These are phyloP conservation scores for Trichoderma sp. DNA, from an alignment of 2,329 filamentous ascomycete genomes.

Conservation along the genomic window DNA sequence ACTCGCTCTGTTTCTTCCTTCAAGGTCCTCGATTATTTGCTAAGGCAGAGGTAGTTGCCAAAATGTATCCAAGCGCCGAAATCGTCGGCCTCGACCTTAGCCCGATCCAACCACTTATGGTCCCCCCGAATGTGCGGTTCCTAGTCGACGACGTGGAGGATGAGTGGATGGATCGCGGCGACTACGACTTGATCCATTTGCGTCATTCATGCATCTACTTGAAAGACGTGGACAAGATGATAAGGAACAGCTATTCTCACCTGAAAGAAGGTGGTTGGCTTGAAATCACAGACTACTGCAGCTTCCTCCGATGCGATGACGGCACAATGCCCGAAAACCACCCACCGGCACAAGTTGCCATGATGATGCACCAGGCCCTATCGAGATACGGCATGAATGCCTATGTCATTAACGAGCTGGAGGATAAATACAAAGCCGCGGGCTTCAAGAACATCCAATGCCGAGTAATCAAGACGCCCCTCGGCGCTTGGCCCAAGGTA, in stretches of 20 bases:
- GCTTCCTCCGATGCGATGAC: constrained; percentile 36
- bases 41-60: constrained; percentile 27
- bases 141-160: constrained; percentile 37
- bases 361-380: constrained; percentile 21
- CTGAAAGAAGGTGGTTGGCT: constrained; percentile 45
- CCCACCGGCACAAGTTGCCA: constrained; percentile 20
- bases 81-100: constrained; percentile 41
- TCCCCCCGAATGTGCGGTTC: constrained; percentile 42
- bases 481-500: constrained; percentile 37
- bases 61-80: constrained; percentile 37
- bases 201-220: constrained; percentile 27
- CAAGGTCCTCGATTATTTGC: not conserved
- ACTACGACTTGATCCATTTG: constrained; percentile 34
- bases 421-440: constrained; percentile 21
- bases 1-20: no score
- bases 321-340: constrained; percentile 29
- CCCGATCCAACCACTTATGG: constrained; percentile 41
- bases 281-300: constrained; percentile 41
- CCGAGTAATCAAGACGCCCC: constrained; percentile 38
- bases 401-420: constrained; percentile 22
- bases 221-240: constrained; percentile 22
- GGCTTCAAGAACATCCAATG: constrained; percentile 31
- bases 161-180: constrained; percentile 31
- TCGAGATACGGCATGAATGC: constrained; percentile 24
- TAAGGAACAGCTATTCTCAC: constrained; percentile 26